Evolutionary conservation across 768 basidiomycete genomes (phyloP), one percentile per base, ranked within the genome.

Genomic region (Albatrellus ellisii): DNA sequence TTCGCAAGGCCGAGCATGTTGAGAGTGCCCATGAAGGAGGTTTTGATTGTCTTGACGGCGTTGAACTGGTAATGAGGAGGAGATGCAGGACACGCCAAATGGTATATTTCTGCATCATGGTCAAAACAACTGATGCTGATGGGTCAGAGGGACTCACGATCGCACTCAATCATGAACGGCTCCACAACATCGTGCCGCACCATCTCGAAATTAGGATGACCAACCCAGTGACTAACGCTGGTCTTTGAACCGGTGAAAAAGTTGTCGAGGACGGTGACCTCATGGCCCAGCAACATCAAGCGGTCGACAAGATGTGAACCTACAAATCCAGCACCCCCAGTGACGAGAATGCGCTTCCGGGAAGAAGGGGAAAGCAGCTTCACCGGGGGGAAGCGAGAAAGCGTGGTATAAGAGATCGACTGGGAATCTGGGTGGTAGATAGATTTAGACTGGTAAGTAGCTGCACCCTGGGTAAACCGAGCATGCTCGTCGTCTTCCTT

Each of bases 1-100:
- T 97, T 97, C 6, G 95, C 95, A 18, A 99, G 75, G 38, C 88
- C 95, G 29, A 99, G 84, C 92, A 98, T 95, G 67, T 99, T 98
- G 47, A 97, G 67, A 4, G 95, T 97, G 34, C 95, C 95, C 73
- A 94, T 78, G 66, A 99, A 99, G 9, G 90, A 94, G 0, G 95
- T 98, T 62, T 97, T 98, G 64, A 98, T 75, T 20, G 95, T 99
- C 65, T 99, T 98, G 48, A 99, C 82, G 8, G 91, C 81, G 64
- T 99, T 94, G 62, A 84, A 91, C 59, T 99, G 95, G 62, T 99
- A 98, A 59, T 95, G 91, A 43, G 89, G 90, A 36, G 91, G 91
- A 1, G 91, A 97, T 17, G 91, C 94, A 15, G 94, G 94, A 60
- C 94, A 99, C 2, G 95, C 95, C 34, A 99, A 75, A 60, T 99